Conservation (phyloP, 306 rosid species). For the Casuarina glauca region DNA sequence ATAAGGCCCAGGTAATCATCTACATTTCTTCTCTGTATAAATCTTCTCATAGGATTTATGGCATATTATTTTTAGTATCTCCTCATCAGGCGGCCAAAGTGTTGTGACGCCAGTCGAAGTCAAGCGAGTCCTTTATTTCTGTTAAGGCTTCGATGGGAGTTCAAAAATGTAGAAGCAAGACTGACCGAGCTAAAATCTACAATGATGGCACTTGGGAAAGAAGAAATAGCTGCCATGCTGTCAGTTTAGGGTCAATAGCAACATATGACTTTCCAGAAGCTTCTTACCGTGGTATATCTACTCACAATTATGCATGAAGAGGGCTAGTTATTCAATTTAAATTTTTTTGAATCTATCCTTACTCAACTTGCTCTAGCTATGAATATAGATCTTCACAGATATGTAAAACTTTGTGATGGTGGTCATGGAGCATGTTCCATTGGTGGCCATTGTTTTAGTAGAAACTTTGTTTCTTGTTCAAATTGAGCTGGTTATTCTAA, state of each 20-base stretch:
- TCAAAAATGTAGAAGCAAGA: constrained; percentile 82
- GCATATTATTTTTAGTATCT: constrained; percentile 36
- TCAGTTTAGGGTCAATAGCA: constrained; percentile 92
- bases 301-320: constrained; percentile 8
- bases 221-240: constrained; percentile 80
- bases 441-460: not conserved
- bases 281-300: constrained; percentile 68
- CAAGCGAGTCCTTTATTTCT: constrained; percentile 65
- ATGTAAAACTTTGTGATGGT: not conserved
- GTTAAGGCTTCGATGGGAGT: constrained; percentile 70
- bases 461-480: not conserved
- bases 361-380: not conserved
- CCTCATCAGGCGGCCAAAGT: constrained; percentile 82
- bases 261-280: constrained; percentile 67
- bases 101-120: constrained; percentile 82
- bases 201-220: too few relatives aligned
- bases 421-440: not conserved
- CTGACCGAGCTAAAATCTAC: constrained; percentile 79
- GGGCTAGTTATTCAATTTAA: not conserved
- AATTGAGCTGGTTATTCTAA: not conserved
- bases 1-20: constrained; percentile 73
- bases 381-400: not conserved
- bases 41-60: constrained; percentile 29
- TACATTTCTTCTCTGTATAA: constrained; percentile 29
- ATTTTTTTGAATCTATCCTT: not conserved